Conservation (phyloP, 164 flowering plant genomes). For the Kingdonia uniflora region DNA sequence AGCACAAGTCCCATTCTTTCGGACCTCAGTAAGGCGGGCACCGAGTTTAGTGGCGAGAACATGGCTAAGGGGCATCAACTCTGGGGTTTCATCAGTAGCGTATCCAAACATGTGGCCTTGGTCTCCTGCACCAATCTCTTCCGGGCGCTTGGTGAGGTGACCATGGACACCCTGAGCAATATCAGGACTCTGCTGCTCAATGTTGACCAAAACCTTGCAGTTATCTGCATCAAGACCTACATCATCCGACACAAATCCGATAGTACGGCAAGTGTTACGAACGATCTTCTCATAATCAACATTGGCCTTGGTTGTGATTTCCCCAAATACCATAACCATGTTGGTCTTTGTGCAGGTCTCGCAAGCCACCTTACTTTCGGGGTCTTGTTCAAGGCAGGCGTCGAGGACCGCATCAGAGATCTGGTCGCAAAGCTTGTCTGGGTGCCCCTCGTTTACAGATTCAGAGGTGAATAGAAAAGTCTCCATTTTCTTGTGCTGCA, state of each 20-base stretch:
- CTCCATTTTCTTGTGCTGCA: constrained; percentile 27
- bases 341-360: constrained; percentile 67
- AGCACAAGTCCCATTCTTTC: constrained; percentile 55
- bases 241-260: constrained; percentile 54
- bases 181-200: constrained; percentile 71
- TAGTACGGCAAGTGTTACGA: constrained; percentile 50
- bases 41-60: constrained; percentile 65
- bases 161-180: constrained; percentile 76
- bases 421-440: constrained; percentile 72
- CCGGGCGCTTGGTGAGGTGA: constrained; percentile 56
- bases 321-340: constrained; percentile 69
- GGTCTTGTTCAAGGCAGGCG: constrained; percentile 60
- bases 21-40: constrained; percentile 50
- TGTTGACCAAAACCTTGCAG: constrained; percentile 67
- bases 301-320: constrained; percentile 60
- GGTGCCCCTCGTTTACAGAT: constrained; percentile 73
- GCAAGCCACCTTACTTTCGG: constrained; percentile 71
- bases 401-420: constrained; percentile 69
- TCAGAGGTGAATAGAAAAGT: constrained; percentile 65
- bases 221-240: constrained; percentile 70
- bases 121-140: constrained; percentile 68
- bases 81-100: constrained; percentile 67
- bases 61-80: constrained; percentile 57
- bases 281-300: constrained; percentile 60
- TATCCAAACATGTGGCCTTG: constrained; percentile 69